Percentiles rank a stretch among this genome's conserved stretches.
phyloP scores from a whole-genome alignment of 2,329 filamentous ascomycete genomes.

The Aureobasidium mangrovei region DNA sequence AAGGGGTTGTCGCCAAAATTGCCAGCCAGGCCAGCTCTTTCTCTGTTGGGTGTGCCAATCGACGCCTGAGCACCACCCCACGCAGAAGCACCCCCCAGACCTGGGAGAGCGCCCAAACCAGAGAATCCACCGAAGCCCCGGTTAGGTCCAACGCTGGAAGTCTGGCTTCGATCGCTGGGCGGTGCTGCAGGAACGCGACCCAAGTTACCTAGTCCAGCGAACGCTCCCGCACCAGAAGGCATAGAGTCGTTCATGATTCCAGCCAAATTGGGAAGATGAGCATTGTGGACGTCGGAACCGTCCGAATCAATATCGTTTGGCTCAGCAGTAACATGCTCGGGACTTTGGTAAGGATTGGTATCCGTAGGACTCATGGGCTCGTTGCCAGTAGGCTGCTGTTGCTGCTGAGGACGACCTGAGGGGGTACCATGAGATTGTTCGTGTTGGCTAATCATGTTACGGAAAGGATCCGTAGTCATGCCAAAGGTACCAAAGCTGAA shows the following conservation, averaged over 20 bases:
- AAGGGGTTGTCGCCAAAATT: slow-evolving; percentile 50
- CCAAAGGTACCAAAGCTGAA: slow-evolving; percentile 52
- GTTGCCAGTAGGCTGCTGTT: slow-evolving; percentile 38
- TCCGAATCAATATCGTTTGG: slow-evolving; percentile 40
- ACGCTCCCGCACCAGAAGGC: slow-evolving; percentile 18
- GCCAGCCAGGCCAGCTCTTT: slow-evolving; percentile 42
- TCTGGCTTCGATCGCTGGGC: slow-evolving; percentile 84
- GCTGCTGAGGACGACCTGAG: slow-evolving; percentile 29
- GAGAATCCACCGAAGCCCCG: slow-evolving; percentile 61
- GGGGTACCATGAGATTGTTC: slow-evolving; percentile 48
- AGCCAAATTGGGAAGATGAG: slow-evolving; percentile 44
- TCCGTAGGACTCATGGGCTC: slow-evolving; percentile 84
- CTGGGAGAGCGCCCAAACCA: slow-evolving; percentile 37
- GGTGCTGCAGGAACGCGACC: slow-evolving; percentile 43
- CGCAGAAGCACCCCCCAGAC: slow-evolving; percentile 51
- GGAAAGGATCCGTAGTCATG: slow-evolving; percentile 46
- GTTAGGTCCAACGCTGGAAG: slow-evolving; percentile 69
- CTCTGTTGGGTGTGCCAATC: slow-evolving; percentile 63
- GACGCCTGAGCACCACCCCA: slow-evolving; percentile 57
- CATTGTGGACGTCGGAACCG: slow-evolving; percentile 22
- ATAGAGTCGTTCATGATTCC: slow-evolving; percentile 38
- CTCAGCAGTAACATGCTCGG: slow-evolving; percentile 63
- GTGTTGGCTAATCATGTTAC: slow-evolving; percentile 46
- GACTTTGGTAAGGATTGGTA: slow-evolving; percentile 93
- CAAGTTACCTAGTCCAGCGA: slow-evolving; percentile 27